A percentile compares a stretch with the other conserved stretches of the same genome.
phyloP scores from a whole-genome alignment of 805 yeast species.

The Saccharomycopsis capsularis region DNA sequence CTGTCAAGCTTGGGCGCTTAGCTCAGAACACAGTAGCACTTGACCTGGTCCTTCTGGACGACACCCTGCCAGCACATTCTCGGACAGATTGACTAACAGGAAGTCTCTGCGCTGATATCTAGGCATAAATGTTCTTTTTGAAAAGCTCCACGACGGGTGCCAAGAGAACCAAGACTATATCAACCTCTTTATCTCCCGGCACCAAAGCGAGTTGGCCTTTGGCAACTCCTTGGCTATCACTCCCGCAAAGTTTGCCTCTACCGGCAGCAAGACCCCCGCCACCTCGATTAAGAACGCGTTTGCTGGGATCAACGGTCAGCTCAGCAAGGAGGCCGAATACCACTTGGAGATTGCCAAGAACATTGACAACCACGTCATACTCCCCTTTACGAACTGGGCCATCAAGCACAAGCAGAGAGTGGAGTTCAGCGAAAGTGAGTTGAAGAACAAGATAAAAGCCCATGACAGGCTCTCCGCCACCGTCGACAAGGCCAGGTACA shows the following conservation, averaged over 20 bases:
- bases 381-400: conserved; percentile 72
- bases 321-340: conserved; percentile 49
- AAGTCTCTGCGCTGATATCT: not conserved
- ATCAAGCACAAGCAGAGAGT: conserved; percentile 63
- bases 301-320: conserved; percentile 47
- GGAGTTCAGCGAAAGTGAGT: conserved; percentile 48
- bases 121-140: conserved; percentile 46
- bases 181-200: conserved; percentile 55
- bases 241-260: conserved; percentile 32
- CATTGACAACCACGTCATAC: conserved; percentile 52
- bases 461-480: conserved; percentile 41
- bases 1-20: not conserved
- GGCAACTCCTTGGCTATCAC: conserved; percentile 48
- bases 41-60: not conserved
- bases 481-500: conserved; percentile 53
- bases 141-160: conserved; percentile 49
- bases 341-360: conserved; percentile 58
- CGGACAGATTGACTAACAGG: too few species aligned
- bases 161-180: conserved; percentile 57
- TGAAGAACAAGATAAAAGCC: conserved; percentile 43
- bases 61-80: not conserved
- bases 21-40: not conserved
- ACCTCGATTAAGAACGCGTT: conserved; percentile 60
- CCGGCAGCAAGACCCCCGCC: conserved; percentile 40
- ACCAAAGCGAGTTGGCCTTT: conserved; percentile 63